Percentiles rank a stretch among this genome's conserved stretches.
Conservation (phyloP, 495 filamentous ascomycete species). For the Aspergillus bridgeri region DNA sequence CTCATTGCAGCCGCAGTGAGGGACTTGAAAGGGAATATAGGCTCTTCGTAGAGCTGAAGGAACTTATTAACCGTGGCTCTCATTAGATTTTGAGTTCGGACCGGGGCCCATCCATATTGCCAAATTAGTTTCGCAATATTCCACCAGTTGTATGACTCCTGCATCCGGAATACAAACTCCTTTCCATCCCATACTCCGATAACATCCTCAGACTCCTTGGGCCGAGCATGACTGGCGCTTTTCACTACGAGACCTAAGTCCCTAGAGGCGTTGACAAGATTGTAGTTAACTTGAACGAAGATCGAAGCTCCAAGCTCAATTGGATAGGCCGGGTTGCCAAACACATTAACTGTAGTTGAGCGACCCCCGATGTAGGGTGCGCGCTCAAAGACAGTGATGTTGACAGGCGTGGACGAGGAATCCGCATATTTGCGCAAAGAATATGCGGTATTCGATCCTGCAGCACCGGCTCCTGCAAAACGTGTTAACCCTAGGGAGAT, state of each 20-base stretch:
- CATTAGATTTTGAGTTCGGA: conserved; percentile 70
- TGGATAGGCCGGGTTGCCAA: conserved; percentile 62
- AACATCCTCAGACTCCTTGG: conserved; percentile 37
- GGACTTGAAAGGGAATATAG: conserved; percentile 78
- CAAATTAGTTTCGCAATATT: conserved; percentile 73
- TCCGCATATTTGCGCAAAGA: conserved; percentile 68
- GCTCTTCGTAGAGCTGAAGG: conserved; percentile 73
- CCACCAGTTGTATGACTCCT: conserved; percentile 68
- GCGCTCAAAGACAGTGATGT: conserved; percentile 89
- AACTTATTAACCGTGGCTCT: conserved; percentile 69
- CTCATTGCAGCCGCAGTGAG: conserved; percentile 63
- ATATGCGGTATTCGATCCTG: conserved; percentile 82
- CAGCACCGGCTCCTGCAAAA: conserved; percentile 78
- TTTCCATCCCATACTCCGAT: conserved; percentile 87
- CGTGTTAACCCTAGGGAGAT: background rate
- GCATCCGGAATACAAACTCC: conserved; percentile 64
- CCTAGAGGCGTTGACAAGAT: conserved; percentile 70
- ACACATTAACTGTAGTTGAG: conserved; percentile 82
- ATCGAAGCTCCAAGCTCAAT: conserved; percentile 91
- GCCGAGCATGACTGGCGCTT: conserved; percentile 28
- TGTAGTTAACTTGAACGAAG: conserved; percentile 84
- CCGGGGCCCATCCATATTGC: conserved; percentile 79
- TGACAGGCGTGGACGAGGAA: conserved; percentile 48
- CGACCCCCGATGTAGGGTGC: conserved; percentile 78
- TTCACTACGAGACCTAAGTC: conserved; percentile 62